Base-by-base conservation (phyloP, 805 yeast species). In the Candida boidinii region DNA sequence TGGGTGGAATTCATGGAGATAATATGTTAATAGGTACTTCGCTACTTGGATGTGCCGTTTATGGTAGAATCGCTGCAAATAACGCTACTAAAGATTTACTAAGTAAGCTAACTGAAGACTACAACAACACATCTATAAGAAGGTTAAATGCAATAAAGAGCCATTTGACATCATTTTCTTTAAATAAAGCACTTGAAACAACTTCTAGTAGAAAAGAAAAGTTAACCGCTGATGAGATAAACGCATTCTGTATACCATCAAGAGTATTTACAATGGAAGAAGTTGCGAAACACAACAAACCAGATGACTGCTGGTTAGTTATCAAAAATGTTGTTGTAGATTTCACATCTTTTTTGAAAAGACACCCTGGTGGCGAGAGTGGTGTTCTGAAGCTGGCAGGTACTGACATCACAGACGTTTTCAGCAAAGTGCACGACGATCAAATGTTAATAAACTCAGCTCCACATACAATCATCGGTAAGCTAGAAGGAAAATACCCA, bases 281-380 rank as follows among this genome's bases (percentile, higher is more conserved):
- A 38, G 61, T 72, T 12, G 59, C 67, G 7, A 56, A 62, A 38
- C 77, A 72, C 44, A 66, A 67, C 43, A 59, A 49, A 2, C 49
- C 52, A 4, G 45, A 50, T 22, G 74, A 70, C 36, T 72, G 77
- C 48, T 71, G 78, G 77, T 63, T 70, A 23, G 58, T 71, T 13
- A 64, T 72, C 23, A 70, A 72, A 44, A 65, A 69, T 39, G 71
- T 68, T 2, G 76, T 72, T 4, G 43, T 72, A 36, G 69, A 72
- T 44, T 57, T 62, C 29, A 64, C 76, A 0, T 41, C 58, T 11
- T 71, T 72, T 40, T 48, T 69, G 37, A 39, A 47, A 12, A 55
- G 61, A 42, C 80, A 74, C 51, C 80, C 81, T 20, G 94, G 94
- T 54, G 94, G 94, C 37, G 81, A 74, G 41, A 87, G 78, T 48